Conservation (phyloP, 2,329 filamentous ascomycete species). For the Calonectria fujianensis region DNA sequence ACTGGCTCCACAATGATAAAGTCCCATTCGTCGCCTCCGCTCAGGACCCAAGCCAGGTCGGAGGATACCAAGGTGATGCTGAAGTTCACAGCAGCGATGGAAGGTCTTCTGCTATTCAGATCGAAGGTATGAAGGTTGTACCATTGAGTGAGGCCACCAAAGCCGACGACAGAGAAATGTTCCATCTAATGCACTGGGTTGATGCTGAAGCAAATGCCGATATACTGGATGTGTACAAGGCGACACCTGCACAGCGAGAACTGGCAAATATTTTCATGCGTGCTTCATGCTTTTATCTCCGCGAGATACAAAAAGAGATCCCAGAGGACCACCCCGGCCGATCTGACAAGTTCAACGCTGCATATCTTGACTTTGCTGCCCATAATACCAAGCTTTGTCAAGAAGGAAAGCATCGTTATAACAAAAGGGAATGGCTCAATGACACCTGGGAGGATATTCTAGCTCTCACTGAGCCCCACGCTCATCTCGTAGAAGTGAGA, state of each 20-base stretch:
- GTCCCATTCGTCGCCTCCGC: conserved; percentile 7
- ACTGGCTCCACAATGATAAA: neutral
- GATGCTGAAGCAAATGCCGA: conserved; percentile 14
- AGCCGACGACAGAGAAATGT: conserved; percentile 16
- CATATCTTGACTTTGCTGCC: conserved; percentile 3
- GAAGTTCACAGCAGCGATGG: conserved; percentile 15
- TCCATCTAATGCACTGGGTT: conserved; percentile 11
- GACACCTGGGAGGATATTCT: conserved; percentile 11
- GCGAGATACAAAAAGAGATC: neutral
- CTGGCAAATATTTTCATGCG: conserved; percentile 3
- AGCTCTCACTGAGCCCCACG: neutral
- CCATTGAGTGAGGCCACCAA: conserved; percentile 3
- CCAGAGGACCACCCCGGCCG: conserved; percentile 20
- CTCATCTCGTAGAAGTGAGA: conserved; percentile 1
- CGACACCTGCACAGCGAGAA: neutral
- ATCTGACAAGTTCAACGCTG: conserved; percentile 4
- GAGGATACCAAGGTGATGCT: conserved; percentile 6
- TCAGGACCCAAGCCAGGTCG: neutral
- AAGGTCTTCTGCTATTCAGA: neutral
- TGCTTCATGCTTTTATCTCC: conserved; percentile 9
- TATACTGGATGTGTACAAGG: neutral
- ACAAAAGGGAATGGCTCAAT: conserved; percentile 8
- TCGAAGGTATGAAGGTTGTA: conserved; percentile 12
- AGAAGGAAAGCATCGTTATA: conserved; percentile 3
- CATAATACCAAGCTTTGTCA: neutral